Evolutionary conservation across 495 filamentous ascomycete genomes (phyloP), one percentile per base, ranked within the genome.

Genomic region (Hypomontagnella submonticulosa): DNA sequence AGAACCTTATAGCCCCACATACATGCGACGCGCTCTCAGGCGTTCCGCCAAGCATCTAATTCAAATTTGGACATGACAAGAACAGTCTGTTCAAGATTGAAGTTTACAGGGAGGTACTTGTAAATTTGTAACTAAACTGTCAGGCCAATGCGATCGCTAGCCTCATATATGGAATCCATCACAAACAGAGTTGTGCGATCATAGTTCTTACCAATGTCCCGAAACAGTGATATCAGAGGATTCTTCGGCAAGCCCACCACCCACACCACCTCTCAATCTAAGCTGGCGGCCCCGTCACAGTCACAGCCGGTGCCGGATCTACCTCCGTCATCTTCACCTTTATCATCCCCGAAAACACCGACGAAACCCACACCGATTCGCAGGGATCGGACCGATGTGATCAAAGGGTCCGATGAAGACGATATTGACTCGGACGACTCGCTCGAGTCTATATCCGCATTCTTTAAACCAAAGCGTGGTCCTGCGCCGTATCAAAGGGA

Each of bases 321-420:
- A 5, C 50, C 44, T 32, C 19, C 48, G 2, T 19, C 40, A 38
- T 32, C 37, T 40, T 69, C 23, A 2, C 6, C 6, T 27, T 27
- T 27, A 27, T 27, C 23, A 54, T 73, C 61, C 23, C 66, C 74
- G n/a, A 73, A 62, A 1, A 73, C 78, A 30, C 71, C 77, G 0
- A 59, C 70, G 20, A 67, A 67, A 42, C 56, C 69, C 13, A 51
- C 73, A 2, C 55, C 71, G 7, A 66, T 63, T 18, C 66, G 69
- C 32, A 51, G 70, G 33, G 67, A 70, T 44, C 73, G 71, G 37
- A 70, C 79, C 47, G 69, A 73, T 15, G 83, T 90, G 27, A 88
- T 92, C 50, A 83, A 80, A 40, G 83, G 79, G 57, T 93, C 90
- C 0, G 90, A 93, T 67, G 88, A 88, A 52, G 90, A 91, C 20